Conservation (phyloP, 1,139 yeast species). For the Schizosaccharomyces versatilis region DNA sequence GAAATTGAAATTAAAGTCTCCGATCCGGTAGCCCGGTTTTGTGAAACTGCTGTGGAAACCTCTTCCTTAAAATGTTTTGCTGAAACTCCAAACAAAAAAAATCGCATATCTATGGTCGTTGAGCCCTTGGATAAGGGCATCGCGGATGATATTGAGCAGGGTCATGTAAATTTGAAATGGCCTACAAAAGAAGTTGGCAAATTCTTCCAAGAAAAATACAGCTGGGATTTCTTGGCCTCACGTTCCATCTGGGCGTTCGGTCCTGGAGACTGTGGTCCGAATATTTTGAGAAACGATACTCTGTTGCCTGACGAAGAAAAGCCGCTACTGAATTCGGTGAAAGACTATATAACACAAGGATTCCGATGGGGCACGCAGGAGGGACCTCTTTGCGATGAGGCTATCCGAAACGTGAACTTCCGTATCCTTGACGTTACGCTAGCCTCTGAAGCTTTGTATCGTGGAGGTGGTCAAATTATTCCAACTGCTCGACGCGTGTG, state of each 20-base stretch:
- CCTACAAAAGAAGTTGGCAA: constrained; percentile 29
- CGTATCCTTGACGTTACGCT: constrained; percentile 42
- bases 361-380: constrained; percentile 66
- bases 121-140: constrained; percentile 47
- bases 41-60: constrained; percentile 51
- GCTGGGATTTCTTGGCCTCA: constrained; percentile 71
- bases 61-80: constrained; percentile 48
- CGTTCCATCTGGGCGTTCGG: constrained; percentile 70
- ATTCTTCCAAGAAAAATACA: constrained; percentile 33
- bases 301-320: constrained; percentile 50
- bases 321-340: constrained; percentile 25
- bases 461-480: constrained; percentile 53
- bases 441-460: constrained; percentile 27
- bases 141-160: constrained; percentile 34
- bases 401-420: constrained; percentile 49
- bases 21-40: constrained; percentile 59
- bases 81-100: constrained; percentile 32
- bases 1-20: constrained; percentile 59
- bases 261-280: constrained; percentile 33
- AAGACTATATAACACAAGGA: constrained; percentile 44
- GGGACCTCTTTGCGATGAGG: constrained; percentile 82
- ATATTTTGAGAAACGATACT: constrained; percentile 57
- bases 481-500: constrained; percentile 74
- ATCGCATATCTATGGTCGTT: constrained; percentile 47
- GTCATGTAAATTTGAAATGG: constrained; percentile 23